phyloP scores from a whole-genome alignment of 176 grass and related monocot species.

The Saccharum officinarum region DNA sequence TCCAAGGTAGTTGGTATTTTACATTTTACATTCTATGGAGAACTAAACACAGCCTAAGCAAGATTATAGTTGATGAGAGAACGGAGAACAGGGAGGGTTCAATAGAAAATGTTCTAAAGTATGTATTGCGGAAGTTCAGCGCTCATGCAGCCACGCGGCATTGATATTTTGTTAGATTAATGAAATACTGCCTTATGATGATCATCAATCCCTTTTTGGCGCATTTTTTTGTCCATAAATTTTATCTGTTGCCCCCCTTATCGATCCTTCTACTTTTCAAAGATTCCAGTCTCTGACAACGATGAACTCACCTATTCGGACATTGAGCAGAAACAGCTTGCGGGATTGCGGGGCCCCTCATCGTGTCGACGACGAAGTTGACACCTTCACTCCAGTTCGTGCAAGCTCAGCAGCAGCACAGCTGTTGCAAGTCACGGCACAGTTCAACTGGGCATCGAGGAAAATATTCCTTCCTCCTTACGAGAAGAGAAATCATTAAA shows the following conservation, averaged over 20 bases:
- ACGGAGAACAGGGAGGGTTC: neutral
- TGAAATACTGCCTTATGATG: neutral
- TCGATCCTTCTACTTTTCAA: neutral
- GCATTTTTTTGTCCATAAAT: neutral
- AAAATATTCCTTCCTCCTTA: neutral
- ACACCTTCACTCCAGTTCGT: neutral
- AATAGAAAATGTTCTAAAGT: neutral
- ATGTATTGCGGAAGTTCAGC: neutral
- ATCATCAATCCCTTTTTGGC: neutral
- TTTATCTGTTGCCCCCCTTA: neutral
- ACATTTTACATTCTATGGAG: too few species aligned
- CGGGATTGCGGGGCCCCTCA: neutral
- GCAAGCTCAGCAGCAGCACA: neutral
- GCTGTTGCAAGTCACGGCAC: neutral
- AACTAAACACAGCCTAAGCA: too few species aligned
- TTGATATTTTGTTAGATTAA: neutral
- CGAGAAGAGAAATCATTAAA: neutral
- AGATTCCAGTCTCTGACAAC: neutral
- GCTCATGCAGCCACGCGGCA: neutral
- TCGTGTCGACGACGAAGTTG: neutral
- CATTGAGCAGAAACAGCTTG: neutral
- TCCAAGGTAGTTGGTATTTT: too few species aligned
- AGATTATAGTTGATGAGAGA: neutral
- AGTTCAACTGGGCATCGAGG: neutral
- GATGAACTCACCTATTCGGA: neutral